These are phyloP conservation scores for Rhododendron ferrugineum DNA, from an alignment of 148 eudicot genomes.

Conservation along the genomic window DNA sequence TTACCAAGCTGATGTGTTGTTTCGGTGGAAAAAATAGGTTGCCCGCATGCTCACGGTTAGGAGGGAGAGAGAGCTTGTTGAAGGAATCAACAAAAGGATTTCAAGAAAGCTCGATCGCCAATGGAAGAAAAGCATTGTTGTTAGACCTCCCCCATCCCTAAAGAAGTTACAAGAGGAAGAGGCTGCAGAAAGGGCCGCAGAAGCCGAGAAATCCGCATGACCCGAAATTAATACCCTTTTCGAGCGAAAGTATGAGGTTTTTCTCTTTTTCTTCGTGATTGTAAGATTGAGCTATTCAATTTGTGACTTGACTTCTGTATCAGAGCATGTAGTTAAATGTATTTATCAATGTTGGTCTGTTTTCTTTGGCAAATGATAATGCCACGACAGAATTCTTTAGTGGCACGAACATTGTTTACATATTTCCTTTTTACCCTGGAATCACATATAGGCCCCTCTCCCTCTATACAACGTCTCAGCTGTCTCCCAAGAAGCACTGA, in stretches of 20 bases:
- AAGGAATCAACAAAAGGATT: slow-evolving; percentile 74
- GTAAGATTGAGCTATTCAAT: background rate
- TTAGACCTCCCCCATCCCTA: slow-evolving; percentile 78
- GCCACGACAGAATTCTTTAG: too few relatives aligned
- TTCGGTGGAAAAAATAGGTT: slow-evolving; percentile 29
- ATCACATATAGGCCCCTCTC: too few relatives aligned
- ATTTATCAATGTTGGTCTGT: background rate
- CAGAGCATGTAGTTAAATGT: background rate
- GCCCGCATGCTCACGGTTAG: slow-evolving; percentile 86
- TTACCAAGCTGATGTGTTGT: background rate
- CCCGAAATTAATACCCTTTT: background rate
- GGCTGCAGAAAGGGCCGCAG: slow-evolving; percentile 68
- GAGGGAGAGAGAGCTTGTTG: slow-evolving; percentile 84
- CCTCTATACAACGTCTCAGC: too few relatives aligned
- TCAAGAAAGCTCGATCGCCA: slow-evolving; percentile 80
- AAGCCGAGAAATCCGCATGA: slow-evolving; percentile 50
- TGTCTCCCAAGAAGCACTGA: too few relatives aligned
- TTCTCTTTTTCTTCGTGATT: background rate
- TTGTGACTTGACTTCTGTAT: slow-evolving; percentile 2
- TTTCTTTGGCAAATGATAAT: too few relatives aligned
- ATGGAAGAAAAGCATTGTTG: slow-evolving; percentile 80
- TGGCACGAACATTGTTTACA: too few relatives aligned
- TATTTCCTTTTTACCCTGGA: too few relatives aligned
- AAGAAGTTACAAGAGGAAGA: slow-evolving; percentile 64
- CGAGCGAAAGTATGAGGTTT: background rate